Base-by-base conservation (phyloP, 345 rosid genomes). In the Clarkia xantiana region DNA sequence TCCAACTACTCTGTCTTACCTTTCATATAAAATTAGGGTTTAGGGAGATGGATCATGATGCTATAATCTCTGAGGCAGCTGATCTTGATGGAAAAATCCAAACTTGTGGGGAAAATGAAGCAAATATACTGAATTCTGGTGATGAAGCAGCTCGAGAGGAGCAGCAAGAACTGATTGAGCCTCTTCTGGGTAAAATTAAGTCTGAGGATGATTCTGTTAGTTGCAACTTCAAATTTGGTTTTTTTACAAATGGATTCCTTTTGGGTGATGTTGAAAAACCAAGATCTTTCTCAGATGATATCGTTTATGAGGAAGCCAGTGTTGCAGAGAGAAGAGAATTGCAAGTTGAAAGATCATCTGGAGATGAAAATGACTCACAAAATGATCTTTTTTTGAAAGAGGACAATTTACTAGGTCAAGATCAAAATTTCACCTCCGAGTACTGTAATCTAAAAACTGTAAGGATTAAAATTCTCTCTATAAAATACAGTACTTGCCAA, bases 371-470 rank as follows among this genome's bases (percentile, higher is more conserved):
- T 44, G 14, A 17, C 19, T 44, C 16, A 18, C 40, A 2, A 52
- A 45, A 36, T 38, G 70, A 68, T 59, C 68, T 55, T 15, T 10
- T 29, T 5, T 47, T 11, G 40, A 40, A 14, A 42, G 57, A 44
- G 20, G 56, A 53, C 29, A 22, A 42, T 22, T 15, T 12, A 40
- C 14, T 10, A 10, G 14, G 14, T 42, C 10, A 42, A 12, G 45
- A 14, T 20, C 34, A 16, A 19, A 15, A 14, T 43, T 42, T 25
- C 10, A 38, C 42, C 4, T 46, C 19, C n/a, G 36, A 10, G 8
- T n/a, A n/a, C n/a, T n/a, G n/a, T n/a, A n/a, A n/a, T n/a, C n/a
- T n/a, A n/a, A n/a, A n/a, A n/a, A n/a, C n/a, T n/a, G n/a, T n/a
- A n/a, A n/a, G n/a, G n/a, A n/a, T n/a, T n/a, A n/a, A n/a, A n/a